Evolutionary conservation across 1,139 yeast species (phyloP), one percentile per base, ranked within the genome.

Genomic region (Geotrichum australiense): DNA sequence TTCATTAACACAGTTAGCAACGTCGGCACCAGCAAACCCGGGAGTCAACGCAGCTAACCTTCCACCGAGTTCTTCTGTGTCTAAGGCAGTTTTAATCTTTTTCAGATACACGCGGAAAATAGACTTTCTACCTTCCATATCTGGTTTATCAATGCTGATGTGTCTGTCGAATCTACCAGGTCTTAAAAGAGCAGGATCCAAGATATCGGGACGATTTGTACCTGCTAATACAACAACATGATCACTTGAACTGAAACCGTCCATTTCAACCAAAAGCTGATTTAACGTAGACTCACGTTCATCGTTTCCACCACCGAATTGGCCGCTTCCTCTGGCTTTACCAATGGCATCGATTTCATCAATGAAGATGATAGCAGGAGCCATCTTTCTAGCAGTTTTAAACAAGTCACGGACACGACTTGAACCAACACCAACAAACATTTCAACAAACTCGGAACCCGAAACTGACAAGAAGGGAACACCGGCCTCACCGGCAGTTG

Each of bases 331-430:
- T 64, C 98, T 78, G 40, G 89, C 87, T 61, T 87, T 86, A 58
- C 98, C 98, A 62, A 91, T 91, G 8, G 98, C 98, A 70, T 91
- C 98, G 50, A 91, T 91, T 68, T 91, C 98, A 68, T 91, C 98
- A 41, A 91, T 89, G 58, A 91, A 91, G 38, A 91, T 83, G 59
- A 91, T 91, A 25, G 94, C 74, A 3, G 98, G 98, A 0, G 98
- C 95, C 63, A 81, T 80, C 57, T 82, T 84, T 56, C 96, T 76
- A 4, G 98, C 98, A 37, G 85, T 85, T 55, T 82, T 78, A 64
- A 91, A 91, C 55, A 91, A 71, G 61, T 91, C 97, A 59, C 98
- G 83, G 29, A 91, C 98, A 61, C 98, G 76, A 12, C 94, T 82
- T 1, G 97, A 96, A 65, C 98, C 98, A 11, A 91, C 97, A 67